A percentile compares a stretch with the other conserved stretches of the same genome.
Conservation (phyloP, 768 basidiomycete genomes). For the Suillus occidentalis region DNA sequence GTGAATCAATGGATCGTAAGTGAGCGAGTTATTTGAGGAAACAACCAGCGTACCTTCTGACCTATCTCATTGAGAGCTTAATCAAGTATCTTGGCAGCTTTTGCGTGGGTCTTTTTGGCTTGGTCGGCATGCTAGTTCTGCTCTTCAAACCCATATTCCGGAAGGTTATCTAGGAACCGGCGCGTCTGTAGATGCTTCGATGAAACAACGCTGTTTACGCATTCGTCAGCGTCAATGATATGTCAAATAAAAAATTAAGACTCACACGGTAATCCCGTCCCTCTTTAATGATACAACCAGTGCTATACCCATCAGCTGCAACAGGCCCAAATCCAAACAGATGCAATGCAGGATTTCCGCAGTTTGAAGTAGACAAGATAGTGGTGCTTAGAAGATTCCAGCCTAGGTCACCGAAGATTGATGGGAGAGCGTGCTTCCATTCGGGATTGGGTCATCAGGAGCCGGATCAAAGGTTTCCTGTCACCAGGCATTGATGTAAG, state of each 20-base stretch:
- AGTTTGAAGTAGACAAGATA: conserved; percentile 95
- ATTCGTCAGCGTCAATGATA: not conserved
- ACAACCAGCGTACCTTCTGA: conserved; percentile 51
- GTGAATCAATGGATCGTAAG: not conserved
- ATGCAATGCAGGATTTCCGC: conserved; percentile 90
- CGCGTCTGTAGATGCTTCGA: too few species aligned
- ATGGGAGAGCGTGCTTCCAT: conserved; percentile 34
- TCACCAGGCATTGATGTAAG: conserved; percentile 79
- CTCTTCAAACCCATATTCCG: conserved; percentile 50
- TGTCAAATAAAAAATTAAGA: conserved; percentile 5
- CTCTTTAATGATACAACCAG: conserved; percentile 99
- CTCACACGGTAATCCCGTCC: conserved; percentile 81
- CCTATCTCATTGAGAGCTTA: conserved; percentile 90
- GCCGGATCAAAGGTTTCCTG: conserved; percentile 37
- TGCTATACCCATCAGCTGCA: conserved; percentile 91
- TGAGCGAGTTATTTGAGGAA: conserved; percentile 5
- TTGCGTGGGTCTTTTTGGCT: conserved; percentile 67
- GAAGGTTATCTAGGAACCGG: too few species aligned
- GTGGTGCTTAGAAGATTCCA: conserved; percentile 81
- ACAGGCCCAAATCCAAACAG: conserved; percentile 96
- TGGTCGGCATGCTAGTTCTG: conserved; percentile 74
- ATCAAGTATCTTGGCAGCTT: conserved; percentile 77
- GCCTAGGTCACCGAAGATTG: conserved; percentile 86
- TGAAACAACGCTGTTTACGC: conserved; percentile 66
- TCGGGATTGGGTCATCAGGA: conserved; percentile 39